Conservation (phyloP, 225 moss, liverwort and hornwort genomes). For the Anthoceros angustus region DNA sequence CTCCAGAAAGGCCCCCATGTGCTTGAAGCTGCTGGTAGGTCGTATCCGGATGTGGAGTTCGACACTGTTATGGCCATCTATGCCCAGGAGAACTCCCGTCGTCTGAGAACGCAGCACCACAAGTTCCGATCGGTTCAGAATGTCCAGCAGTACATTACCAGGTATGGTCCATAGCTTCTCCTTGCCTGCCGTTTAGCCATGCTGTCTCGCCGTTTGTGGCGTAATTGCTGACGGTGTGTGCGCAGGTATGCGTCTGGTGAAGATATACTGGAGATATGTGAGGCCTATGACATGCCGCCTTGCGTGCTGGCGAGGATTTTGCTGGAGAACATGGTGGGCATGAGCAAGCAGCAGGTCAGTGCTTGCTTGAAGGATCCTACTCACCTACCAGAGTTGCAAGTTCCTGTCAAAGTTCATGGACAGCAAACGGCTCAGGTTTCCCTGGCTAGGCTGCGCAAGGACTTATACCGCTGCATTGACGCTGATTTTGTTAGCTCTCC, state of each 20-base stretch:
- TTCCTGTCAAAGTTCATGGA: slow-evolving; percentile 16
- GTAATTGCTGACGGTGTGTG: background rate
- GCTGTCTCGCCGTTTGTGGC: background rate
- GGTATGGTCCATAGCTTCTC: slow-evolving; percentile 12
- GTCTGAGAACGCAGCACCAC: slow-evolving; percentile 35
- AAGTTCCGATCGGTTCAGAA: slow-evolving; percentile 38
- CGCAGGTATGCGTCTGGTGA: slow-evolving; percentile 36
- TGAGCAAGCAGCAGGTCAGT: slow-evolving; percentile 47
- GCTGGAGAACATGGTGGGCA: slow-evolving; percentile 49
- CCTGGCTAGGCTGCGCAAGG: slow-evolving; percentile 26
- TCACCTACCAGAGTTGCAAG: slow-evolving; percentile 21
- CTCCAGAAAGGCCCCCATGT: slow-evolving; percentile 26
- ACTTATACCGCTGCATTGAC: slow-evolving; percentile 43
- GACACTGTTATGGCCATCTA: slow-evolving; percentile 48
- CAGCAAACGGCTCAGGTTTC: slow-evolving; percentile 15
- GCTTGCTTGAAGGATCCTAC: slow-evolving; percentile 50
- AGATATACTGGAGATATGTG: slow-evolving; percentile 40
- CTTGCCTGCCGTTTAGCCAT: background rate
- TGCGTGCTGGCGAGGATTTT: slow-evolving; percentile 46
- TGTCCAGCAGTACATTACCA: slow-evolving; percentile 35
- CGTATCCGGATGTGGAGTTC: slow-evolving; percentile 36
- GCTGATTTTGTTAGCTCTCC: slow-evolving; percentile 50
- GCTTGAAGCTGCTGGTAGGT: slow-evolving; percentile 27
- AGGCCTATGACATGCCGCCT: slow-evolving; percentile 31
- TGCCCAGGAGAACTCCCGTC: slow-evolving; percentile 44